phyloP scores from a whole-genome alignment of 768 basidiomycete genomes.

The Mycena alexandri region DNA sequence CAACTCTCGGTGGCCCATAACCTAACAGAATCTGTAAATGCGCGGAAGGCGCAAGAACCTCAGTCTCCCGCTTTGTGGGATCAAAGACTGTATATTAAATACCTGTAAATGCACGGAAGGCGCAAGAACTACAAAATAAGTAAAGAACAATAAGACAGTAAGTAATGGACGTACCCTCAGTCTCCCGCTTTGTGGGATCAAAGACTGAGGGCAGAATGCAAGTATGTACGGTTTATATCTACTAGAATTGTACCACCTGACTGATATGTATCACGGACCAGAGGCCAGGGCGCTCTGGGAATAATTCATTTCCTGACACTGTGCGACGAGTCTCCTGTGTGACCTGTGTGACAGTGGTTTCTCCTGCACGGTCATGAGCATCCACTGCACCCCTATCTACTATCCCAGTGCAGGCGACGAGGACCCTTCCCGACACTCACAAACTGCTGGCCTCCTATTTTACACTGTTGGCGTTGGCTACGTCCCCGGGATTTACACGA shows the following conservation, averaged over 20 bases:
- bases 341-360: no score
- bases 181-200: constrained; percentile 12
- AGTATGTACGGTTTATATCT: neutral
- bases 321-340: no score
- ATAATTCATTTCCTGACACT: constrained; percentile 27
- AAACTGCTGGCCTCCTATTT: no score
- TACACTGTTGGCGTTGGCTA: no score
- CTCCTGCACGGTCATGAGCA: no score
- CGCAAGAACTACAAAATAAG: constrained; percentile 7
- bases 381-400: no score
- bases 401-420: no score
- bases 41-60: constrained; percentile 16
- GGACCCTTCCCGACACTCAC: no score
- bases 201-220: constrained; percentile 5
- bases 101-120: constrained; percentile 12
- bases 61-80: constrained; percentile 14
- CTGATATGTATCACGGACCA: constrained; percentile 10
- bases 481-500: no score
- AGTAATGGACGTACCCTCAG: constrained; percentile 1
- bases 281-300: constrained; percentile 15
- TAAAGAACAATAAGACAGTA: neutral
- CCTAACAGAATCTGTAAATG: constrained; percentile 14
- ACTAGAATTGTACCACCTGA: neutral
- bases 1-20: no score
- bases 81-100: constrained; percentile 17